Percentiles rank a stretch among this genome's conserved stretches.
Evolutionary conservation across 805 yeast species (phyloP).

Genomic region (Candida ulmi): DNA sequence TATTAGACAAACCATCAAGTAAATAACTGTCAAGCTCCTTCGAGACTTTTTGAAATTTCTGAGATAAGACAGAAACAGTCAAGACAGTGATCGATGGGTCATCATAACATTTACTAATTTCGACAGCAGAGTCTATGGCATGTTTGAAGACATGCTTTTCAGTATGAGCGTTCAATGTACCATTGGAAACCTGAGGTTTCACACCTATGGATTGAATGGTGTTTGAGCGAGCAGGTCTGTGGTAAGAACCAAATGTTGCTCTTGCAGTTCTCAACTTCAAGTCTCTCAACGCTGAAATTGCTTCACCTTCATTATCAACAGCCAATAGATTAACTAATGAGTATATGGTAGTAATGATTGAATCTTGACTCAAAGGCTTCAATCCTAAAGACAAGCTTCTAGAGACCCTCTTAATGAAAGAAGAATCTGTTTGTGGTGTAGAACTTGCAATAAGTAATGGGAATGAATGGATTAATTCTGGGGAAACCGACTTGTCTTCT

Average conservation of each 20-base stretch:
- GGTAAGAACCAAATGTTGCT: slow-evolving; percentile 12
- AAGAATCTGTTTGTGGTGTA: slow-evolving; percentile 45
- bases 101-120: slow-evolving; percentile 58
- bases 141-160: slow-evolving; percentile 44
- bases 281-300: slow-evolving; percentile 28
- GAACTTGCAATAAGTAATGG: slow-evolving; percentile 41
- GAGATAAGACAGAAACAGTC: slow-evolving; percentile 76
- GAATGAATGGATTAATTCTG: slow-evolving; percentile 31
- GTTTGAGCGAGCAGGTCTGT: slow-evolving; percentile 17
- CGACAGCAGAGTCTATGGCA: slow-evolving; percentile 61
- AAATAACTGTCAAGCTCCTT: slow-evolving; percentile 50
- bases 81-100: slow-evolving; percentile 72
- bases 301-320: slow-evolving; percentile 40
- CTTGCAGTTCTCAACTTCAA: slow-evolving; percentile 27
- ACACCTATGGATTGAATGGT: slow-evolving; percentile 13
- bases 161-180: slow-evolving; percentile 2
- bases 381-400: slow-evolving; percentile 60
- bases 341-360: slow-evolving; percentile 78
- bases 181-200: slow-evolving; percentile 2
- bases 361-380: slow-evolving; percentile 68
- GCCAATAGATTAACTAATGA: slow-evolving; percentile 72
- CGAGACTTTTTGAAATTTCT: slow-evolving; percentile 52
- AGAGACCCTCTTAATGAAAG: slow-evolving; percentile 48
- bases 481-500: slow-evolving; percentile 27
- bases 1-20: slow-evolving; percentile 54